phyloP scores from a whole-genome alignment of 768 basidiomycete species.

The Boletus reticuloceps region DNA sequence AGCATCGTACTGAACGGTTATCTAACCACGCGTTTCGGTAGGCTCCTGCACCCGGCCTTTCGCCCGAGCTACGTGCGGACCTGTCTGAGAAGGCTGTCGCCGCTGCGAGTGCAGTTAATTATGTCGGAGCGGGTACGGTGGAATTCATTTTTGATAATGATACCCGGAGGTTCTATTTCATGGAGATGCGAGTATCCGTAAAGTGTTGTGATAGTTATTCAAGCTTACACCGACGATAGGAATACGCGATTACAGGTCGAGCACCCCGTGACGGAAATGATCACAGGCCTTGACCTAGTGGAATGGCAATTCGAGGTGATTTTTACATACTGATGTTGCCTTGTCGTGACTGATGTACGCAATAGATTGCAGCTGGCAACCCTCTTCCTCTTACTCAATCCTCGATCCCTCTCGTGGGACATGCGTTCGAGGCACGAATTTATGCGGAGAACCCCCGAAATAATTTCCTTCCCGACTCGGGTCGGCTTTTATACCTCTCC shows the following conservation, averaged over 20 bases:
- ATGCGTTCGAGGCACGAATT: slow-evolving; percentile 93
- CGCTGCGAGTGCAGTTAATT: slow-evolving; percentile 89
- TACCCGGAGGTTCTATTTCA: slow-evolving; percentile 84
- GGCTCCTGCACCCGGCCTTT: slow-evolving; percentile 90
- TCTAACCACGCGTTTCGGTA: slow-evolving; percentile 27
- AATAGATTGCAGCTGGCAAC: slow-evolving; percentile 84
- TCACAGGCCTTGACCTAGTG: slow-evolving; percentile 90
- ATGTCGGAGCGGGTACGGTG: slow-evolving; percentile 91
- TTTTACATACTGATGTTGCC: neutral
- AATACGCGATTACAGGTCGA: slow-evolving; percentile 86
- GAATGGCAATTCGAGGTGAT: slow-evolving; percentile 89
- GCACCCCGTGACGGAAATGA: slow-evolving; percentile 93
- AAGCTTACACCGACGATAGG: slow-evolving; percentile 38
- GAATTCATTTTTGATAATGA: slow-evolving; percentile 97
- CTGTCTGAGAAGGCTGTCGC: slow-evolving; percentile 85
- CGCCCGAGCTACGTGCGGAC: slow-evolving; percentile 73
- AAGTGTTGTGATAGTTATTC: neutral
- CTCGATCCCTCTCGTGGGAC: slow-evolving; percentile 82
- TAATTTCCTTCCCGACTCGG: slow-evolving; percentile 91
- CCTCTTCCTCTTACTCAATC: slow-evolving; percentile 74
- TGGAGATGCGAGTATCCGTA: slow-evolving; percentile 74
- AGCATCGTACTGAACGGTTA: neutral
- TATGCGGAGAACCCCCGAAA: slow-evolving; percentile 95
- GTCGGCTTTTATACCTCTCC: slow-evolving; percentile 74
- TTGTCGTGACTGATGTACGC: neutral